phyloP scores from a whole-genome alignment of 768 basidiomycete species.

The Naematelia encephala region DNA sequence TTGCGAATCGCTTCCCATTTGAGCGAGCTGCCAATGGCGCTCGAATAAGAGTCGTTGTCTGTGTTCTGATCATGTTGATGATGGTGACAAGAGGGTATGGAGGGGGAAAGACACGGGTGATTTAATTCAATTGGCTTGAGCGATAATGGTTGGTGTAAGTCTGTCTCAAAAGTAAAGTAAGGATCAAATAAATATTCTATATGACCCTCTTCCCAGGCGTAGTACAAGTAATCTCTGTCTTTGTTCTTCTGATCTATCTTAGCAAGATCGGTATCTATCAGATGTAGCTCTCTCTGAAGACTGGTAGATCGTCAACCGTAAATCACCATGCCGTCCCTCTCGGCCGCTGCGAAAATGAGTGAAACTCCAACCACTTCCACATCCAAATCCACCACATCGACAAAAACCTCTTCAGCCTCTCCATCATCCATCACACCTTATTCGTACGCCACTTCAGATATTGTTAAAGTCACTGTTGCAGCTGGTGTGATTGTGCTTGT shows the following conservation, averaged over 20 bases:
- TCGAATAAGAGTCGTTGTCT: background rate
- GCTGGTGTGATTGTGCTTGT: constrained; percentile 40
- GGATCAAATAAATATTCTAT: too few species aligned
- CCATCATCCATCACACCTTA: constrained; percentile 14
- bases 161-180: too few species aligned
- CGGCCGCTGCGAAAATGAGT: constrained; percentile 3
- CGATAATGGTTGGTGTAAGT: too few species aligned
- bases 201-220: too few species aligned
- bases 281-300: background rate
- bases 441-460: constrained; percentile 33
- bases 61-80: background rate
- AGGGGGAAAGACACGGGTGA: background rate
- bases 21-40: background rate
- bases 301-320: background rate
- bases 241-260: too few species aligned
- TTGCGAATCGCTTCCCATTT: constrained; percentile 22
- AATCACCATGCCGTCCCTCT: constrained; percentile 4
- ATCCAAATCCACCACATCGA: background rate
- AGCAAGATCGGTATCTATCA: too few species aligned
- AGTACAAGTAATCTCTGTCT: too few species aligned
- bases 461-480: constrained; percentile 39
- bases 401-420: constrained; percentile 1
- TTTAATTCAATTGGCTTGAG: too few species aligned
- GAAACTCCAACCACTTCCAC: background rate
- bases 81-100: background rate